Percentiles rank a stretch among this genome's conserved stretches.
phyloP scores from a whole-genome alignment of 306 rosid genomes.

The Argentina anserina region DNA sequence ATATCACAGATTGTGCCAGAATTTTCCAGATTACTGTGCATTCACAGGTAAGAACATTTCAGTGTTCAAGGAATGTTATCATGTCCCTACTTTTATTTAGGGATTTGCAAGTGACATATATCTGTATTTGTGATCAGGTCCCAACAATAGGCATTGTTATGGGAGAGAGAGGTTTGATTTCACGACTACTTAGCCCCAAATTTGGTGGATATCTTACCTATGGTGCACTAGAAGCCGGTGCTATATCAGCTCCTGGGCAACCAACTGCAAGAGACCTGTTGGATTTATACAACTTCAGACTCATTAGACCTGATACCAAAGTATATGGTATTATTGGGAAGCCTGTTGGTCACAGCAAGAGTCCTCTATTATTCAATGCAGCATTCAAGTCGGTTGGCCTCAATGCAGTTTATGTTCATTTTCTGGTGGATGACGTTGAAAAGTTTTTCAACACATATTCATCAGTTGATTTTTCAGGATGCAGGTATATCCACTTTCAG shows the following conservation, averaged over 20 bases:
- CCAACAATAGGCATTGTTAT: conserved; percentile 37
- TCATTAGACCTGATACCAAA: conserved; percentile 36
- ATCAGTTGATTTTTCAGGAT: conserved; percentile 37
- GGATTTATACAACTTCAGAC: conserved; percentile 46
- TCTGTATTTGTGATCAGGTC: conserved; percentile 20
- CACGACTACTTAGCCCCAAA: conserved; percentile 39
- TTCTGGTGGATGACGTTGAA: conserved; percentile 42
- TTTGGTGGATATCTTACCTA: conserved; percentile 47
- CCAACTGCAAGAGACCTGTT: conserved; percentile 32
- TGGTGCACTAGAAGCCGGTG: conserved; percentile 34
- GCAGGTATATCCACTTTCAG: conserved; percentile 31
- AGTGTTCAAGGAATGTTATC: not conserved
- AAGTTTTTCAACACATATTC: conserved; percentile 41
- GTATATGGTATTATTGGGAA: conserved; percentile 44
- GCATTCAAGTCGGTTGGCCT: conserved; percentile 40
- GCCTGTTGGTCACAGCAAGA: conserved; percentile 53
- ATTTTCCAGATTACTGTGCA: conserved; percentile 40
- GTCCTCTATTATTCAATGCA: conserved; percentile 46
- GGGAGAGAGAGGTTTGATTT: conserved; percentile 47
- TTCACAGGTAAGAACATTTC: conserved; percentile 32
- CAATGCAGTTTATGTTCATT: conserved; percentile 44
- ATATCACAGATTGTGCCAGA: conserved; percentile 42
- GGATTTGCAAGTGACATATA: conserved; percentile 2
- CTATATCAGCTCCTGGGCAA: conserved; percentile 39
- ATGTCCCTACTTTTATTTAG: not conserved